Base-by-base conservation (phyloP, 2,329 filamentous ascomycete genomes). In the Ascochyta lentis region DNA sequence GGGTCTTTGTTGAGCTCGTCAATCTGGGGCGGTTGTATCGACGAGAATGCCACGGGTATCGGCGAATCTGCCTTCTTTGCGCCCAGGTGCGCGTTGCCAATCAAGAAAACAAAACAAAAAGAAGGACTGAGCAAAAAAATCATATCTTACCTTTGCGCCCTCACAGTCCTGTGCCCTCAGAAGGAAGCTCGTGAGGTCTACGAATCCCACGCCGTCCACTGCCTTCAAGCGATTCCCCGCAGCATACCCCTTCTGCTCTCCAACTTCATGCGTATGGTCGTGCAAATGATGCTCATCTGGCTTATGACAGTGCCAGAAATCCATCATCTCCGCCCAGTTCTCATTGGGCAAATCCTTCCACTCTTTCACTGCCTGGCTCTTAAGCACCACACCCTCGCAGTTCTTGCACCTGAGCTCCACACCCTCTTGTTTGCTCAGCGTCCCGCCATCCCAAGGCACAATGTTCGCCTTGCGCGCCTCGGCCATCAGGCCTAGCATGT, bases 261-360 rank as follows among this genome's bases (percentile, higher is more conserved):
- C 61, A 3, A 67, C 63, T 10, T 68, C 64, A 29, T 79, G 72
- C n/a, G 71, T 66, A 10, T 81, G 76, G 24, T 81, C 74, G 58
- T 86, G 80, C 55, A 86, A 78, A 54, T 86, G 80, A 51, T 86
- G 80, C 58, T 87, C 83, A 35, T 81, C 76, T 1, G 96, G 95
- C 76, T 98, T 98, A 76, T 99, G 95, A 70, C 95, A 99, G 76
- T 99, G 96, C 95, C 95, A 99, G 66, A 99, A 96, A 75, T 99
- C 96, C 95, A 99, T 99, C 93, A 99, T 96, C 78, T 99, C 95
- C 0, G 95, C 96, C 95, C 95, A 99, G 69, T 96, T 94, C 67
- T 96, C 92, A 70, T 92, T 96, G 0, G 95, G 95, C 16, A 99
- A 79, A 70, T 99, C 92, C 76, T 94, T 96, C 94, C 95, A 99